Evolutionary conservation across 805 yeast species (phyloP).

Genomic region (Yamadazyma laniorum): DNA sequence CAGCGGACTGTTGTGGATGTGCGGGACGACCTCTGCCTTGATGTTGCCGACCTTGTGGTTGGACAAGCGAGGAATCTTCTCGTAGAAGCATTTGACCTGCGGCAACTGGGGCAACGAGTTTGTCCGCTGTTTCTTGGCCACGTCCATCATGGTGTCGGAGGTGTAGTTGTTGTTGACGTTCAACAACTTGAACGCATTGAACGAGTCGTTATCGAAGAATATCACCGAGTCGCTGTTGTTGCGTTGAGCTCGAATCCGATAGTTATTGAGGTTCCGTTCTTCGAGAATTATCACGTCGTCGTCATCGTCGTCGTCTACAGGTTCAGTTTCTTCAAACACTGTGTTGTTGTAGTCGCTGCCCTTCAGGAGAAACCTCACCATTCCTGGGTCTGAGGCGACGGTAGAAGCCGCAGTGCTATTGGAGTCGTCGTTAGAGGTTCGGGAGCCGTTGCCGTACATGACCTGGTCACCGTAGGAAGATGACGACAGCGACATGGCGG

Average conservation of each 20-base stretch:
- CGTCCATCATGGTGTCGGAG: constrained; percentile 1
- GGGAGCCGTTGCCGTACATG: neutral
- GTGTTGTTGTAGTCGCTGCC: constrained; percentile 10
- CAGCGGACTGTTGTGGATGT: constrained; percentile 29
- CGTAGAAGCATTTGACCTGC: constrained; percentile 42
- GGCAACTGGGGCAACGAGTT: constrained; percentile 46
- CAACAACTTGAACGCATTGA: constrained; percentile 43
- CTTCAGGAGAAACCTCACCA: neutral
- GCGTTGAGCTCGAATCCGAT: constrained; percentile 18
- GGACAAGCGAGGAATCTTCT: constrained; percentile 27
- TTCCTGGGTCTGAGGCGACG: constrained; percentile 2
- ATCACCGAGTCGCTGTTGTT: constrained; percentile 38
- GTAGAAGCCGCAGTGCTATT: neutral
- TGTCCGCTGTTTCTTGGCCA: constrained; percentile 35
- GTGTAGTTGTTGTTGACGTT: constrained; percentile 31
- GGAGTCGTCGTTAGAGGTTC: constrained; percentile 1
- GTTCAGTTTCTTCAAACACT: constrained; percentile 13
- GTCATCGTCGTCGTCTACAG: constrained; percentile 19
- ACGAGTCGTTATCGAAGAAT: constrained; percentile 36
- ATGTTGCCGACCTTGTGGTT: constrained; percentile 41
- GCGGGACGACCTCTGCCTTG: constrained; percentile 40
- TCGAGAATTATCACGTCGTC: constrained; percentile 38
- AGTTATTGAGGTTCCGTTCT: constrained; percentile 24
- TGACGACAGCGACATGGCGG: constrained; percentile 1
- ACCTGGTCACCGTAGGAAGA: constrained; percentile 6